Evolutionary conservation across 176 grass and related monocot genomes (phyloP).

Genomic region (Echinochloa phyllopogon): DNA sequence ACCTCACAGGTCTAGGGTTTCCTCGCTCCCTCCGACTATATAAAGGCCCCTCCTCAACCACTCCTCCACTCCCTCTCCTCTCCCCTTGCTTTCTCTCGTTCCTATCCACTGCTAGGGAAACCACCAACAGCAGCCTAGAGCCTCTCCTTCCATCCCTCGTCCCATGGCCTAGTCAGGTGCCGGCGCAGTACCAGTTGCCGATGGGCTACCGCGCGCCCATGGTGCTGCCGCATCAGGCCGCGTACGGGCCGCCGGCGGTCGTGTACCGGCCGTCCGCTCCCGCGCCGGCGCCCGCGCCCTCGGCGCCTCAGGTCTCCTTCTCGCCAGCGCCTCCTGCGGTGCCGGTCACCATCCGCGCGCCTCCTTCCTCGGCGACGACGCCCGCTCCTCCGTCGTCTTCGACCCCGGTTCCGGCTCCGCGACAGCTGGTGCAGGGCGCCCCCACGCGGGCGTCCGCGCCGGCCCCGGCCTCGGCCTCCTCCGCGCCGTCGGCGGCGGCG

Average conservation of each 20-base stretch:
- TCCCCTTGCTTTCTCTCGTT: neutral
- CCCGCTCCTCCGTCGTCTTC: neutral
- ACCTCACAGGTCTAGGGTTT: constrained; percentile 10
- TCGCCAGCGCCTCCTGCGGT: neutral
- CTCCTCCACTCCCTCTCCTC: neutral
- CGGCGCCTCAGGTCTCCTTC: neutral
- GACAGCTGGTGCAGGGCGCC: neutral
- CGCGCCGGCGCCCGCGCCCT: neutral
- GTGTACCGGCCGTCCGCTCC: constrained; percentile 12
- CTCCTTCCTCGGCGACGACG: neutral
- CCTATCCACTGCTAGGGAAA: neutral
- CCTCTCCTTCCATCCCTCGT: neutral
- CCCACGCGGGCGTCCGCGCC: neutral
- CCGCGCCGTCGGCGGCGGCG: neutral
- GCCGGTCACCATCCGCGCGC: constrained; percentile 1
- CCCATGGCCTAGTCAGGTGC: constrained; percentile 39
- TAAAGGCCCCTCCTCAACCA: neutral
- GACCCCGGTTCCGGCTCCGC: neutral
- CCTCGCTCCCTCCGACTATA: constrained; percentile 21
- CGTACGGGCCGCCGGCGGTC: constrained; percentile 18
- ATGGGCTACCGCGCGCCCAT: constrained; percentile 28
- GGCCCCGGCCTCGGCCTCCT: neutral
- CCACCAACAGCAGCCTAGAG: neutral
- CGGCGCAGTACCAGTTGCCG: neutral
- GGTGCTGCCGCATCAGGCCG: neutral